Conservation (phyloP, 345 rosid species). For the Gossypium longicalyx region DNA sequence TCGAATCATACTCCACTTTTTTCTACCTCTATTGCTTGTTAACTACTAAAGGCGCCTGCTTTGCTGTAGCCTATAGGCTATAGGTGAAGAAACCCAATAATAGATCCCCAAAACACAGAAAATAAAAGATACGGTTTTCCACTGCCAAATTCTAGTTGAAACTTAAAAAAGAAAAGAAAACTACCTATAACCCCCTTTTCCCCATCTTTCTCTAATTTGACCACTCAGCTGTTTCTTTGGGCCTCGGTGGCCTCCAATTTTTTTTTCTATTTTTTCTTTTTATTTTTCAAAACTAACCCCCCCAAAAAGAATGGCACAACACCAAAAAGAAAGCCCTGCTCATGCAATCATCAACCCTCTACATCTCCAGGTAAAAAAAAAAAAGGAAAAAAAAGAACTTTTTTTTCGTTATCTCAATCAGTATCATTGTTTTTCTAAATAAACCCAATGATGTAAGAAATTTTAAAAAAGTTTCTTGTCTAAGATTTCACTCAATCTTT, state of each 20-base stretch:
- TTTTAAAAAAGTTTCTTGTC: background rate
- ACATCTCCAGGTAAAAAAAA: constrained; percentile 10
- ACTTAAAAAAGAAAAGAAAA: background rate
- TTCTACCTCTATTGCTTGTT: background rate
- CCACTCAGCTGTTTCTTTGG: background rate
- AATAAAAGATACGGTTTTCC: background rate
- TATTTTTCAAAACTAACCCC: background rate
- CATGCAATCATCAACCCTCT: constrained; percentile 24
- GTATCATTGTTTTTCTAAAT: constrained; percentile 5
- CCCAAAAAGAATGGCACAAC: constrained; percentile 18
- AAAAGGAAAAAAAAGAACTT: too few relatives aligned
- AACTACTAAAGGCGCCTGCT: background rate
- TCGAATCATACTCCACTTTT: background rate
- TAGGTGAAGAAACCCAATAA: background rate
- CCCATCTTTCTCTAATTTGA: constrained; percentile 12
- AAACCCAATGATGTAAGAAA: background rate
- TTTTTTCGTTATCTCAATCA: background rate
- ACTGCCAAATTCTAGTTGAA: background rate
- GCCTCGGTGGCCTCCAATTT: constrained; percentile 2
- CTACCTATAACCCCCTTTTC: background rate
- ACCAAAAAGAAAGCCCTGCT: constrained; percentile 12
- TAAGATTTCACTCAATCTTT: background rate
- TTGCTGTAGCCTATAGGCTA: too few relatives aligned
- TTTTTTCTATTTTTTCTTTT: background rate
- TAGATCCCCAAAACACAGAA: background rate